These are phyloP conservation scores for Alloascoidea hylecoeti DNA, from an alignment of 805 yeast species.

Conservation along the genomic window DNA sequence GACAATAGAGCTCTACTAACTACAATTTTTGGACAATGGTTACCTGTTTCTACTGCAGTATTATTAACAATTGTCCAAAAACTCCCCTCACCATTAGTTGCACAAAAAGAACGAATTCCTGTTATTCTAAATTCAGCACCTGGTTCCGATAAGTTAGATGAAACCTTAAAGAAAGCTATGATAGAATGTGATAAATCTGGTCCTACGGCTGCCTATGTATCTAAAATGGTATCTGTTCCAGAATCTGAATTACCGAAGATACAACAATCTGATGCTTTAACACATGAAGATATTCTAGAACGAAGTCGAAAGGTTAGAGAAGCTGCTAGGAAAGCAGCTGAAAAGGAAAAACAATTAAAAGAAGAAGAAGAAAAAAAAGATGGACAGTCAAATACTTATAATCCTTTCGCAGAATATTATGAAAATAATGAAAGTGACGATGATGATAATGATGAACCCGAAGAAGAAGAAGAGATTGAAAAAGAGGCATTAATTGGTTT, in stretches of 20 bases:
- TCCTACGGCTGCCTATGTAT: constrained; percentile 63
- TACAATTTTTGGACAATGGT: constrained; percentile 80
- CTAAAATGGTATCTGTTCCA: constrained; percentile 82
- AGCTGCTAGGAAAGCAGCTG: constrained; percentile 57
- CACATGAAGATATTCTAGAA: constrained; percentile 43
- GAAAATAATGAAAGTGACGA: constrained; percentile 35
- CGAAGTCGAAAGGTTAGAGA: constrained; percentile 51
- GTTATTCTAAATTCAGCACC: constrained; percentile 50
- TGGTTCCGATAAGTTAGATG: constrained; percentile 31
- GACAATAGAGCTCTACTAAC: constrained; percentile 53
- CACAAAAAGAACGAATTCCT: constrained; percentile 64
- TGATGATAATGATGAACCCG: constrained; percentile 31
- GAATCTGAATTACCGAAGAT: constrained; percentile 62
- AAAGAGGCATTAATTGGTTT: constrained; percentile 73
- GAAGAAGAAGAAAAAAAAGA: constrained; percentile 9
- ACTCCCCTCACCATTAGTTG: constrained; percentile 67
- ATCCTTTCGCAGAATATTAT: constrained; percentile 9
- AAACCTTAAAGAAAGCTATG: constrained; percentile 39
- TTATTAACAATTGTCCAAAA: constrained; percentile 73
- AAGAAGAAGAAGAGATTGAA: constrained; percentile 19
- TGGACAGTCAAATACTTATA: constrained; percentile 13
- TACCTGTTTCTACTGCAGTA: constrained; percentile 81
- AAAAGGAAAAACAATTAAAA: constrained; percentile 20
- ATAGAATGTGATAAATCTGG: constrained; percentile 51
- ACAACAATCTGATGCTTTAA: constrained; percentile 15